Percentiles rank a stretch among this genome's conserved stretches.
Evolutionary conservation across 176 grass and related monocot genomes (phyloP).

Genomic region (Zea mays): DNA sequence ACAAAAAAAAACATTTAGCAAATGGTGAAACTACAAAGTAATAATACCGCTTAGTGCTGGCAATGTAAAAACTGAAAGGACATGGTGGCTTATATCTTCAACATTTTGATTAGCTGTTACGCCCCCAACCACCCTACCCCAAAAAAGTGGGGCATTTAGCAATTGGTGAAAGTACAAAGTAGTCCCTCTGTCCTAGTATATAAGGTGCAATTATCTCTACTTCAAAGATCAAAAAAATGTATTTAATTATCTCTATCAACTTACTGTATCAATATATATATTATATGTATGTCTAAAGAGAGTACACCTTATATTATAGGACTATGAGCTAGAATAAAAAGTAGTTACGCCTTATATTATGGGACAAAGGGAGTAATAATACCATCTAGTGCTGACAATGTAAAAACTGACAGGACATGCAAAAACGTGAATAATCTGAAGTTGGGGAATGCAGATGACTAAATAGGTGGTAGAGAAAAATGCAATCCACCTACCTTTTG

Average conservation of each 20-base stretch:
- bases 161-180: slow-evolving; percentile 26
- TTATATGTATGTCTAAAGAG: too few species aligned
- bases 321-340: too few species aligned
- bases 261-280: too few species aligned
- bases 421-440: not conserved
- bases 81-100: not conserved
- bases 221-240: not conserved
- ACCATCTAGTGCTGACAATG: not conserved
- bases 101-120: not conserved
- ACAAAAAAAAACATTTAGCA: slow-evolving; percentile 9
- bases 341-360: too few species aligned
- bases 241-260: too few species aligned
- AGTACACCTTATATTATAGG: too few species aligned
- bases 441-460: slow-evolving; percentile 13
- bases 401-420: not conserved
- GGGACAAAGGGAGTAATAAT: not conserved
- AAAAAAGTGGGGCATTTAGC: slow-evolving; percentile 1
- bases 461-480: slow-evolving; percentile 3
- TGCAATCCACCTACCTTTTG: not conserved
- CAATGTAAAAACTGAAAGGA: slow-evolving; percentile 4
- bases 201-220: too few species aligned
- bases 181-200: not conserved
- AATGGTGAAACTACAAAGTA: slow-evolving; percentile 24
- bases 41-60: slow-evolving; percentile 1
- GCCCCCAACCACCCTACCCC: not conserved